Evolutionary conservation across 441 rosid species (phyloP), one percentile per base, ranked within the genome.

Genomic region (Populus tomentosa): DNA sequence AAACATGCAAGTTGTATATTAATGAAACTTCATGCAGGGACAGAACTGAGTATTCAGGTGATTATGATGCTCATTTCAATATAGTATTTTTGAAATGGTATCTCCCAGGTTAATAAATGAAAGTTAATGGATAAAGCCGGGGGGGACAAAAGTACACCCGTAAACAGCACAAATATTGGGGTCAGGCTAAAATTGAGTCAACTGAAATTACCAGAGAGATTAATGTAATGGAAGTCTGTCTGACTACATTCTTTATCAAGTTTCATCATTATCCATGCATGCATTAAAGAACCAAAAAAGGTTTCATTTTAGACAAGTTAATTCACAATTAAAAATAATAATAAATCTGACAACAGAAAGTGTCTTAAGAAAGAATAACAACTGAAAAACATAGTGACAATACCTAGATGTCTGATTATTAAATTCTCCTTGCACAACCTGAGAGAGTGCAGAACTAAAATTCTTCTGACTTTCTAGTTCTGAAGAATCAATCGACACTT

Each of bases 391-490:
- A 66, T 50, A 32, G 64, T 71, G 56, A 42, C 36, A 78, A 76
- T 89, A 97, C 99, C 98, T 89, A 72, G 91, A 88, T 80, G 77
- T 72, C 82, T 85, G 88, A 79, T 86, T 89, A 30, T 79, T 85
- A 85, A 84, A 81, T 82, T 89, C 91, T 85, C 90, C 95, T 68
- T 80, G 92, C 80, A 92, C 81, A 78, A 86, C 80, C 78, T 97
- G 94, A 59, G 81, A 74, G 77, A 94, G 77, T 68, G 91, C 89
- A 77, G 85, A 77, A 82, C 78, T 80, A 85, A 82, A 86, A 70
- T 87, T 91, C 82, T 88, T 92, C 26, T 86, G 93, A 82, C 88
- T 89, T 74, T 87, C 98, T 80, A 85, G 72, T 77, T 89, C 94
- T 74, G 88, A 79, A 72, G 89, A 85, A 78, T 87, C 92, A 78